These are phyloP conservation scores for Aristolochia contorta DNA, from an alignment of 164 flowering plant genomes.

Conservation along the genomic window DNA sequence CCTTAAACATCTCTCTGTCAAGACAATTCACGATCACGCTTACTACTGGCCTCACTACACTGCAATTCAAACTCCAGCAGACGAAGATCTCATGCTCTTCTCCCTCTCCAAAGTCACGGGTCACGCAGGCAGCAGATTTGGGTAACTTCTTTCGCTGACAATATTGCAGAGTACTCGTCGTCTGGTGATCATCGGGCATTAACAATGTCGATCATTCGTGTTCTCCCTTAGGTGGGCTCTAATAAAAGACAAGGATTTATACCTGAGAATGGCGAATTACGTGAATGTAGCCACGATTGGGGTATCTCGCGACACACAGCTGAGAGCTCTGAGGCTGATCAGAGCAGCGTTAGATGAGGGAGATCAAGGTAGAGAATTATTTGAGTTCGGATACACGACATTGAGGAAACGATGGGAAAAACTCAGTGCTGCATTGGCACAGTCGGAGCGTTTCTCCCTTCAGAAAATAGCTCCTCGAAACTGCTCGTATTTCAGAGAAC, in stretches of 20 bases:
- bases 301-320: slow-evolving; percentile 48
- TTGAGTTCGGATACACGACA: slow-evolving; percentile 33
- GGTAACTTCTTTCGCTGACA: slow-evolving; percentile 26
- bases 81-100: slow-evolving; percentile 60
- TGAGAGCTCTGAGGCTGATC: slow-evolving; percentile 49
- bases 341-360: slow-evolving; percentile 23
- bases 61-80: slow-evolving; percentile 47
- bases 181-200: too few relatives aligned
- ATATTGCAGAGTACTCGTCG: too few relatives aligned
- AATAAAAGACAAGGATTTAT: slow-evolving; percentile 44
- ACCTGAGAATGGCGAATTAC: slow-evolving; percentile 27
- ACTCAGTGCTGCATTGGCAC: slow-evolving; percentile 23
- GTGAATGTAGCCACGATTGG: slow-evolving; percentile 24
- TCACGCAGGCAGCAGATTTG: slow-evolving; percentile 71
- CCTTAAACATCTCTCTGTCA: slow-evolving; percentile 28
- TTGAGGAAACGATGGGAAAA: slow-evolving; percentile 45
- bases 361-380: slow-evolving; percentile 26
- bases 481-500: slow-evolving; percentile 38
- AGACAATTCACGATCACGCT: slow-evolving; percentile 46
- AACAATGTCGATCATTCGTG: too few relatives aligned
- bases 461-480: slow-evolving; percentile 32
- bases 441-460: slow-evolving; percentile 34
- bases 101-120: slow-evolving; percentile 76
- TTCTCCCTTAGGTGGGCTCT: slow-evolving; percentile 58
- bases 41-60: slow-evolving; percentile 81